Conservation (phyloP, 1,139 yeast species). For the Diutina neorugosa region DNA sequence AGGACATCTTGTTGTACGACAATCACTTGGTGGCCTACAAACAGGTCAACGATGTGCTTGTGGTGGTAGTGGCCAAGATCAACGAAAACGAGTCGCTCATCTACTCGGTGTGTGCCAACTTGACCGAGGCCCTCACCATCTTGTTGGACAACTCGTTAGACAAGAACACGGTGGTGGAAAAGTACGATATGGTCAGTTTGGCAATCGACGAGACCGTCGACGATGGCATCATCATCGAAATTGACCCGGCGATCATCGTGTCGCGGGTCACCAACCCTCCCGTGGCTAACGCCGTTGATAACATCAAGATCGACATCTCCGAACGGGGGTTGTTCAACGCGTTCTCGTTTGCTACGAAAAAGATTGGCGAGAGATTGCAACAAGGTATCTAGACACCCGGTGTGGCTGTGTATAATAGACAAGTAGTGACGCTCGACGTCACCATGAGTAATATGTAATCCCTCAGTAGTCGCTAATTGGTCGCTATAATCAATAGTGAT, state of each 20-base stretch:
- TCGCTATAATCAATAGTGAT: not conserved
- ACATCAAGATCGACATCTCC: conserved; percentile 60
- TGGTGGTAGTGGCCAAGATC: conserved; percentile 57
- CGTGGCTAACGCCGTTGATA: conserved; percentile 25
- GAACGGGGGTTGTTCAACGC: conserved; percentile 86
- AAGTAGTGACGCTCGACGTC: not conserved
- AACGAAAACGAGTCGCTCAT: conserved; percentile 82
- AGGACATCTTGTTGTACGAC: conserved; percentile 73
- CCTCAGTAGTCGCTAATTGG: no score
- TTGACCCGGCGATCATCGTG: conserved; percentile 78
- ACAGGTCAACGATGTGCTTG: conserved; percentile 67
- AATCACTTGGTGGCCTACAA: conserved; percentile 72
- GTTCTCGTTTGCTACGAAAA: conserved; percentile 80
- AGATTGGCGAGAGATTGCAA: conserved; percentile 76
- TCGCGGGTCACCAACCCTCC: conserved; percentile 86
- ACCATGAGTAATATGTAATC: not conserved
- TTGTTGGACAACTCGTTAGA: conserved; percentile 68
- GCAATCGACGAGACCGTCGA: conserved; percentile 89
- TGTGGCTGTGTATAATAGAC: conserved; percentile 2
- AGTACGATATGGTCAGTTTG: conserved; percentile 75
- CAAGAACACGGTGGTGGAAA: conserved; percentile 64
- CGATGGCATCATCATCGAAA: conserved; percentile 83
- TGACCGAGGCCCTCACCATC: conserved; percentile 71
- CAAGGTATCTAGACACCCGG: conserved; percentile 39
- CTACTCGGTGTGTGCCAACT: conserved; percentile 65